phyloP scores from a whole-genome alignment of 176 grass and related monocot genomes.

The Puya raimondii region DNA sequence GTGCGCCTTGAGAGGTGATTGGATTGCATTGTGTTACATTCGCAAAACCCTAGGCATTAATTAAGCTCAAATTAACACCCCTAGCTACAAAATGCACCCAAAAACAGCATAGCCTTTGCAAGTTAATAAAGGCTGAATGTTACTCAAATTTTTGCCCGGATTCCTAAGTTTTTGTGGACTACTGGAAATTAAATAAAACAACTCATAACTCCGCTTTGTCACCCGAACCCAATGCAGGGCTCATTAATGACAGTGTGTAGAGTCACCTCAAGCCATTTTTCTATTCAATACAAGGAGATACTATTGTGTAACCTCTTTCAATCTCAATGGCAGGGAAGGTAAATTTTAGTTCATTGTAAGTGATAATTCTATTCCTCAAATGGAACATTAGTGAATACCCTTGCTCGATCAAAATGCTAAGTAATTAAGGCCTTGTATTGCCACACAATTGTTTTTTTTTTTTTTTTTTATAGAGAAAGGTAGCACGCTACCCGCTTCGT shows the following conservation, averaged over 20 bases:
- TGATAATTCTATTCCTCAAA: too few relatives aligned
- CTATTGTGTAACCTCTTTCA: too few relatives aligned
- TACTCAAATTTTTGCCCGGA: slow-evolving; percentile 22
- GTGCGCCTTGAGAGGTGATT: slow-evolving; percentile 11
- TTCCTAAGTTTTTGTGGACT: slow-evolving; percentile 29
- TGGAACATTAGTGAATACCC: too few relatives aligned
- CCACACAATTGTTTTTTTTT: too few relatives aligned
- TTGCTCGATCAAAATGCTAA: too few relatives aligned
- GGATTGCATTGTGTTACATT: neutral
- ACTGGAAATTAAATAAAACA: slow-evolving; percentile 22
- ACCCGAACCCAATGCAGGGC: slow-evolving; percentile 31
- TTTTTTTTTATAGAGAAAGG: too few relatives aligned
- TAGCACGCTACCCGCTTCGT: too few relatives aligned
- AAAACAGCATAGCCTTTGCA: neutral
- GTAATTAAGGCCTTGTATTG: too few relatives aligned
- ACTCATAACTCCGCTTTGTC: slow-evolving; percentile 41
- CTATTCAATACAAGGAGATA: slow-evolving; percentile 13
- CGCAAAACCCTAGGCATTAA: neutral
- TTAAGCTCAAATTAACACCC: neutral
- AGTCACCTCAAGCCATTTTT: slow-evolving; percentile 7
- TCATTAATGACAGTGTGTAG: slow-evolving; percentile 50
- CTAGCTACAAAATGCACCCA: neutral
- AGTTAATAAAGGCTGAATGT: slow-evolving; percentile 9
- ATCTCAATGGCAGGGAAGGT: too few relatives aligned
- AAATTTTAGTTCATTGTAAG: too few relatives aligned